Evolutionary conservation across 768 basidiomycete genomes (phyloP).

Genomic region (Tremella yokohamensis): DNA sequence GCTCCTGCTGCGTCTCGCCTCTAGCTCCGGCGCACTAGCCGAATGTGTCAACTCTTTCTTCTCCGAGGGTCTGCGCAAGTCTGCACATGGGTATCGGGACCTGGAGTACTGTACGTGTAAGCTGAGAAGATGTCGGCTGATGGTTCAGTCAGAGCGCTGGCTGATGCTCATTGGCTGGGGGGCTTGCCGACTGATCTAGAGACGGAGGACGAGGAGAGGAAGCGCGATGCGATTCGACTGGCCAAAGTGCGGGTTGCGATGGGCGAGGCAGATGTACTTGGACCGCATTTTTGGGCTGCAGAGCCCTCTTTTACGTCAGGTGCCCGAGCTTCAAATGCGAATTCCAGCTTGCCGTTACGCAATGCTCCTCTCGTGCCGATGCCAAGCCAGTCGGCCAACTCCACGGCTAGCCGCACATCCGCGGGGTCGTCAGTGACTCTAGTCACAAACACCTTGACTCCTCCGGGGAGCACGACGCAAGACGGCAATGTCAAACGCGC

Average conservation of each 20-base stretch:
- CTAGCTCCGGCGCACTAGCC: slow-evolving; percentile 7
- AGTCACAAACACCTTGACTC: no score
- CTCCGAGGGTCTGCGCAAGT: slow-evolving; percentile 13
- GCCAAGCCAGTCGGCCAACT: no score
- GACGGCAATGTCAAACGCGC: no score
- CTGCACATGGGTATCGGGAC: slow-evolving; percentile 10
- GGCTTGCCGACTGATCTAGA: slow-evolving; percentile 15
- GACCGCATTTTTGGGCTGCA: background rate
- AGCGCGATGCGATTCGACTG: slow-evolving; percentile 13
- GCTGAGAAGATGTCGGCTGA: background rate
- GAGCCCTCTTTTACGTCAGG: no score
- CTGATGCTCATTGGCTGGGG: slow-evolving; percentile 20
- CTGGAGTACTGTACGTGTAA: slow-evolving; percentile 25
- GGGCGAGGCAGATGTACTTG: slow-evolving; percentile 20
- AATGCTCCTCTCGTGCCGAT: no score
- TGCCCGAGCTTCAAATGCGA: no score
- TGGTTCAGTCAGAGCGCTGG: slow-evolving; percentile 17
- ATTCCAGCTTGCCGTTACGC: no score
- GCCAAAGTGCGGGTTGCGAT: slow-evolving; percentile 24
- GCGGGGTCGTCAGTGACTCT: no score
- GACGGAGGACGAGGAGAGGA: slow-evolving; percentile 12
- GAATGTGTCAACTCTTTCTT: slow-evolving; percentile 6
- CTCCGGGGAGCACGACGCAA: no score
- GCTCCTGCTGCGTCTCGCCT: slow-evolving; percentile 13
- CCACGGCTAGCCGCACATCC: no score